A percentile compares a stretch with the other conserved stretches of the same genome.
phyloP scores from a whole-genome alignment of 176 grass and related monocot species.

The Saccharum officinarum region DNA sequence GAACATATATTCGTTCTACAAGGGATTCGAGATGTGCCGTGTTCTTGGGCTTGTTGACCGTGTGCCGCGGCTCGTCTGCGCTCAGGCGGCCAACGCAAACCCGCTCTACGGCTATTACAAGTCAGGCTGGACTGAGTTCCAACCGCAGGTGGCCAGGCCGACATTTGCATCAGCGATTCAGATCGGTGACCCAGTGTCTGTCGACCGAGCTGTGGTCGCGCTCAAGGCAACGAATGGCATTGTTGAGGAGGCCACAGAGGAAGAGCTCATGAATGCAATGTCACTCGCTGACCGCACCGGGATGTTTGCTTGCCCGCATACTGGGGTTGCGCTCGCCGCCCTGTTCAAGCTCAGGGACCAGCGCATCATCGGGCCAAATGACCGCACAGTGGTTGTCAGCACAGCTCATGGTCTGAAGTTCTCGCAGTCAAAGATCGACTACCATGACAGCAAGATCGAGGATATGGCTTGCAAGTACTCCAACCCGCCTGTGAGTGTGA shows the following conservation, averaged over 20 bases:
- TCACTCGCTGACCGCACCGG: constrained; percentile 86
- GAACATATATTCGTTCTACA: constrained; percentile 98
- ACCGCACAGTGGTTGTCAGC: constrained; percentile 86
- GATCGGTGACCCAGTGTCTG: constrained; percentile 87
- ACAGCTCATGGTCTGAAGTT: constrained; percentile 89
- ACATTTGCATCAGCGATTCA: constrained; percentile 87
- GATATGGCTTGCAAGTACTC: constrained; percentile 81
- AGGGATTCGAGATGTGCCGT: constrained; percentile 96
- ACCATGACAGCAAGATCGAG: constrained; percentile 77
- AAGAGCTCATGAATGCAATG: constrained; percentile 98
- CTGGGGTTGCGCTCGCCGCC: constrained; percentile 78
- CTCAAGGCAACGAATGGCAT: constrained; percentile 75
- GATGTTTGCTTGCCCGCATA: constrained; percentile 97
- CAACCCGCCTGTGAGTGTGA: constrained; percentile 78
- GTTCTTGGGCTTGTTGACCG: constrained; percentile 77
- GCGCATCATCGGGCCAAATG: constrained; percentile 65
- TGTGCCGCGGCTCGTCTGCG: constrained; percentile 75
- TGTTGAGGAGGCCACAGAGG: constrained; percentile 85
- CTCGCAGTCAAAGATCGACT: constrained; percentile 84
- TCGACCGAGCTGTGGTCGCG: constrained; percentile 68
- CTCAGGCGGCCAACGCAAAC: constrained; percentile 87
- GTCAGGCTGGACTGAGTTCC: constrained; percentile 75
- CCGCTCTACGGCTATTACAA: constrained; percentile 83
- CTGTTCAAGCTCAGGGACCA: constrained; percentile 81
- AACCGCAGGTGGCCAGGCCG: constrained; percentile 53